These are phyloP conservation scores for Paramecium pentaurelia DNA, from an alignment of 73 alveolate species.

Conservation along the genomic window DNA sequence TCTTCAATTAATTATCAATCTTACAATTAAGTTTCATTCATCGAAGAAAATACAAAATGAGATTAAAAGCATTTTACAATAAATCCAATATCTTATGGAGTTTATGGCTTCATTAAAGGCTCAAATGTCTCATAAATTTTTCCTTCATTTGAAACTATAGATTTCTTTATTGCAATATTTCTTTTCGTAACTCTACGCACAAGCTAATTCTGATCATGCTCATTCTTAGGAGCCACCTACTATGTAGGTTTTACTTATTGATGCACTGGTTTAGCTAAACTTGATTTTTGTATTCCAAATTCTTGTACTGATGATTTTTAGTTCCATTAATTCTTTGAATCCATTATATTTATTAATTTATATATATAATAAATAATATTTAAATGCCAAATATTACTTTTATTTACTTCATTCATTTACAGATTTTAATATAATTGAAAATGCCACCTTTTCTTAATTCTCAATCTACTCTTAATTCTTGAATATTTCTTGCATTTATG, in stretches of 20 bases:
- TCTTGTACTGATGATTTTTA: conserved; percentile 13
- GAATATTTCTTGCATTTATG: not conserved
- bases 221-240: not conserved
- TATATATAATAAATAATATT: not conserved
- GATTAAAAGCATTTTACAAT: not conserved
- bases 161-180: conserved; percentile 4
- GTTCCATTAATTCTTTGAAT: not conserved
- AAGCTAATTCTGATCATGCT: not conserved
- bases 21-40: conserved; percentile 39
- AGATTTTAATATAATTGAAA: not conserved
- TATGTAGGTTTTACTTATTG: not conserved
- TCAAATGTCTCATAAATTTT: not conserved
- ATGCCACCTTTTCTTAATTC: not conserved
- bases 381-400: not conserved
- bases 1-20: not conserved
- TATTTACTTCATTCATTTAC: not conserved
- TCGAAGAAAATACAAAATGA: not conserved
- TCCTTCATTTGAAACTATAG: not conserved
- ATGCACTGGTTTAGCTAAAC: not conserved
- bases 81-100: not conserved
- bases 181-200: conserved; percentile 9
- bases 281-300: not conserved
- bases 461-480: not conserved
- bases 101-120: not conserved
- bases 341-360: not conserved